Percentiles rank a stretch among this genome's conserved stretches.
These are phyloP conservation scores for Gossypium raimondii DNA, from an alignment of 345 rosid species.

Conservation along the genomic window DNA sequence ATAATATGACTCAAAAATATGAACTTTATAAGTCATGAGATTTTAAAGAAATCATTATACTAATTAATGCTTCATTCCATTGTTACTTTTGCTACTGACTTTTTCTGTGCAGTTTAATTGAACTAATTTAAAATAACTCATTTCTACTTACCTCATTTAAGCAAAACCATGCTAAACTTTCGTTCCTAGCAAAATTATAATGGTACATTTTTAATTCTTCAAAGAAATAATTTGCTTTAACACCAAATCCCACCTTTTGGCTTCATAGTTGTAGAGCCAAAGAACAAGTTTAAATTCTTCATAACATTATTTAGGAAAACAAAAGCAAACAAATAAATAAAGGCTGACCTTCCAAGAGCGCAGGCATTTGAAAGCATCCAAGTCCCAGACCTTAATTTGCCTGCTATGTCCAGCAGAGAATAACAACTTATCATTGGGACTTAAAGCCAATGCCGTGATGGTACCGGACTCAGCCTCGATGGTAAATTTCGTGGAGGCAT, in stretches of 20 bases:
- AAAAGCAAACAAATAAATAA: neutral
- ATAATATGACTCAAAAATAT: neutral
- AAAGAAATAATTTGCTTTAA: neutral
- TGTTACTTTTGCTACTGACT: neutral
- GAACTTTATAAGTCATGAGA: neutral
- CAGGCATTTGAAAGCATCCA: constrained; percentile 61
- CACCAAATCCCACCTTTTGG: neutral
- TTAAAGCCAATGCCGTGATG: constrained; percentile 71
- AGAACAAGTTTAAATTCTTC: neutral
- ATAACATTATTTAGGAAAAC: neutral
- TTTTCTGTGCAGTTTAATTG: neutral
- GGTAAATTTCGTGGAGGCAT: constrained; percentile 51
- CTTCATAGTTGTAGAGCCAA: neutral
- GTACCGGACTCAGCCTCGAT: constrained; percentile 68
- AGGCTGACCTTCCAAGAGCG: constrained; percentile 86
- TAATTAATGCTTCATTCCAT: neutral
- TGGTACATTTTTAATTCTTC: neutral
- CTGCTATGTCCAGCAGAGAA: constrained; percentile 92
- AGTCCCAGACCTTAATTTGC: constrained; percentile 88
- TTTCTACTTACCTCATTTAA: neutral
- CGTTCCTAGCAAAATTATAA: neutral
- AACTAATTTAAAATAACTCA: neutral
- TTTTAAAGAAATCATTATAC: neutral
- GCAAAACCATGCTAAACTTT: neutral
- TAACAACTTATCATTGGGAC: constrained; percentile 73